Conservation (phyloP, 176 grass and related monocot genomes). For the Aegilops umbellulata region DNA sequence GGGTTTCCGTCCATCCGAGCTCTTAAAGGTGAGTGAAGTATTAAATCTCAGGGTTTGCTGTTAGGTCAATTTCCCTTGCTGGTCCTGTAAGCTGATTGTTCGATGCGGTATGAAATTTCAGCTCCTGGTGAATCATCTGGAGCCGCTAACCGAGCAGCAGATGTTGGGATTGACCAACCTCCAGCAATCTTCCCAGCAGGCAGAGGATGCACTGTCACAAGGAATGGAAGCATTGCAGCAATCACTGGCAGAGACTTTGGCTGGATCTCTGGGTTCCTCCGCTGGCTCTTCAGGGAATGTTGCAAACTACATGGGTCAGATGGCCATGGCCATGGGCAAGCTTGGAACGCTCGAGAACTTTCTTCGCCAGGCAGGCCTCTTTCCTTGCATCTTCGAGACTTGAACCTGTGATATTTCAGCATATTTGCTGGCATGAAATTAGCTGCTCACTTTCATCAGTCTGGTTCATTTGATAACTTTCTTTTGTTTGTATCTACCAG, state of each 20-base stretch:
- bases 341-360: conserved; percentile 74
- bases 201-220: conserved; percentile 53
- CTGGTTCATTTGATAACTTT: background rate
- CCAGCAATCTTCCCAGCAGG: conserved; percentile 57
- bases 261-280: conserved; percentile 58
- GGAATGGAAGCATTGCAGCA: conserved; percentile 61
- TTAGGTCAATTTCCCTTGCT: background rate
- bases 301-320: conserved; percentile 90
- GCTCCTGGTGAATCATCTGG: conserved; percentile 50
- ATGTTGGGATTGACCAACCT: conserved; percentile 42
- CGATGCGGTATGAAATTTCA: background rate
- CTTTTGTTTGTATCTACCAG: conserved; percentile 9
- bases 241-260: conserved; percentile 71
- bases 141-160: conserved; percentile 51
- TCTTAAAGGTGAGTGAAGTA: conserved; percentile 38
- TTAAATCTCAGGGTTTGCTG: conserved; percentile 4
- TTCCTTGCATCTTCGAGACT: background rate
- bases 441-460: background rate
- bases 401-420: background rate
- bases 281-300: conserved; percentile 73
- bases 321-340: conserved; percentile 91
- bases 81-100: conserved; percentile 17
- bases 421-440: background rate
- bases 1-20: conserved; percentile 59
- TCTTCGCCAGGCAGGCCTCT: conserved; percentile 53